Evolutionary conservation across 2,329 filamentous ascomycete genomes (phyloP).

Genomic region (Zymoseptoria tritici): DNA sequence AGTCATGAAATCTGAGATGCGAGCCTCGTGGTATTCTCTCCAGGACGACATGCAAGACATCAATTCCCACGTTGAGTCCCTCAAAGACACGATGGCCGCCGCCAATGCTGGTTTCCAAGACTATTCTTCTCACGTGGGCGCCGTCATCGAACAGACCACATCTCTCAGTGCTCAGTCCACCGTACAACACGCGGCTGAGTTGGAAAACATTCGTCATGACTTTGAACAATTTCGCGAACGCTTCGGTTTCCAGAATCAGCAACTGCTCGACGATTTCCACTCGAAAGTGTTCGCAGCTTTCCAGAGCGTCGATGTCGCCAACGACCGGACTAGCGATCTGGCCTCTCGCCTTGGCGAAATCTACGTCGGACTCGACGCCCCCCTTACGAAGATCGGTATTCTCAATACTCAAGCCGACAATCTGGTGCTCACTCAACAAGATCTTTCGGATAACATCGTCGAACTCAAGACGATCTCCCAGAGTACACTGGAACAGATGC

Average conservation of each 20-base stretch:
- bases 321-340: not conserved
- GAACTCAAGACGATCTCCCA: not conserved
- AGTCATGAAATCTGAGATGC: conserved; percentile 5
- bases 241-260: conserved; percentile 1
- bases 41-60: conserved; percentile 1
- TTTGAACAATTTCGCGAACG: conserved; percentile 1
- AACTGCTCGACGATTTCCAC: conserved; percentile 1
- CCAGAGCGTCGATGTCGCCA: conserved; percentile 2
- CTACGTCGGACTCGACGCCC: not conserved
- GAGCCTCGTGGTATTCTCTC: conserved; percentile 1
- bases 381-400: conserved; percentile 1
- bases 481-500: not conserved
- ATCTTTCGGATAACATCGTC: not conserved
- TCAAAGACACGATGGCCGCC: not conserved
- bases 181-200: not conserved
- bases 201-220: not conserved
- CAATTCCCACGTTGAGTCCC: not conserved
- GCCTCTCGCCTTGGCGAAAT: conserved; percentile 1
- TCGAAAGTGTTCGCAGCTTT: not conserved
- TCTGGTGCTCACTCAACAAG: not conserved
- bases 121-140: conserved; percentile 1
- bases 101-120: not conserved
- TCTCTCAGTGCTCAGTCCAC: not conserved
- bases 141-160: conserved; percentile 1
- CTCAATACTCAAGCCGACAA: conserved; percentile 1